Evolutionary conservation across 805 yeast genomes (phyloP).

Genomic region (Clavispora carvajalis): DNA sequence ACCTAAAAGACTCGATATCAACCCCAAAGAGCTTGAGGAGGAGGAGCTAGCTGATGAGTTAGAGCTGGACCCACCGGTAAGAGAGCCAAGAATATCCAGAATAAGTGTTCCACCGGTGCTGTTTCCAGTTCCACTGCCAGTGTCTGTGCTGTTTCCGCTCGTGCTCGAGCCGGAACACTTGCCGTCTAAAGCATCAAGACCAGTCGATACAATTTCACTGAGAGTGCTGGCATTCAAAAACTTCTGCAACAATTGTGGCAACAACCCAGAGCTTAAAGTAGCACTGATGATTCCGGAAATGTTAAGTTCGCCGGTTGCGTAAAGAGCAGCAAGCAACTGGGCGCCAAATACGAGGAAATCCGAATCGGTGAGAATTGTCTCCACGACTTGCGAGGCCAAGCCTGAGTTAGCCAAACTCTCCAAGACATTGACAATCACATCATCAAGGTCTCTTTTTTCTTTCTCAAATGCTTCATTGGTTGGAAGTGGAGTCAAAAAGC

Average conservation of each 20-base stretch:
- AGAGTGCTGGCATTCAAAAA: conserved; percentile 30
- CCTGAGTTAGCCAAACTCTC: conserved; percentile 39
- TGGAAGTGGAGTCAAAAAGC: conserved; percentile 6
- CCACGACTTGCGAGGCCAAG: conserved; percentile 36
- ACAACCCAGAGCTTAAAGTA: conserved; percentile 27
- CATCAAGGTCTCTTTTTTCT: conserved; percentile 20
- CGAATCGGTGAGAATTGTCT: conserved; percentile 34
- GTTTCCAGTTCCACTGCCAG: neutral
- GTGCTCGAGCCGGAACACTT: conserved; percentile 20
- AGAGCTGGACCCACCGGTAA: neutral
- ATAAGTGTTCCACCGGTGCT: too few species aligned
- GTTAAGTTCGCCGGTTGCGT: conserved; percentile 24
- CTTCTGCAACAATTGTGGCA: conserved; percentile 28
- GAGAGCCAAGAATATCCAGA: neutral
- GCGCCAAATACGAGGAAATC: conserved; percentile 33
- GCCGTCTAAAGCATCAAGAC: conserved; percentile 30
- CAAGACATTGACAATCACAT: conserved; percentile 30
- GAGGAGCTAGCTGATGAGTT: neutral
- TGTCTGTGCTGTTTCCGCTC: neutral
- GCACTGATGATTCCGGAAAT: conserved; percentile 27
- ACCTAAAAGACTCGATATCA: conserved; percentile 5
- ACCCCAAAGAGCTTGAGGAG: conserved; percentile 12
- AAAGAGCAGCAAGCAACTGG: conserved; percentile 27
- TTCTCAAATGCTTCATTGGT: neutral
- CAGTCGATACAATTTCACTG: conserved; percentile 29